Evolutionary conservation across 1,284 basidiomycete genomes (phyloP), one percentile per base, ranked within the genome.

Genomic region (Microbotryum violaceum): DNA sequence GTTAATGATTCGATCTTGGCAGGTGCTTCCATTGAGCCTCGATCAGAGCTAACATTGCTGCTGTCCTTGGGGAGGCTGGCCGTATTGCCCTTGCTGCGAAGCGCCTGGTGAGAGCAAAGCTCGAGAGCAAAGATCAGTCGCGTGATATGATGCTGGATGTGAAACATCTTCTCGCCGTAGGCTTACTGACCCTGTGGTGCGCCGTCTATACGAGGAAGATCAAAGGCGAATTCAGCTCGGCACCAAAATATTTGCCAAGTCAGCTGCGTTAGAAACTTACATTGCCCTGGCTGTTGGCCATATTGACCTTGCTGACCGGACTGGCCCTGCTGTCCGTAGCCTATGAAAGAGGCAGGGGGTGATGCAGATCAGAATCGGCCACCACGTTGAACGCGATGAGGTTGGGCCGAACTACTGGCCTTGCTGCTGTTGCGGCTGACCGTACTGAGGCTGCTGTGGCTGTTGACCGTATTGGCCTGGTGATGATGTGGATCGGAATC

Each of bases 371-470:
- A 42, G 37, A 16, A 14, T 18, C 37, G 16, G 37, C 4, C 12
- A 42, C 12, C 16, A 18, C 5, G 37, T 10, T 4, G 16, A 18
- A 2, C 31, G 37, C 9, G 16, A 42, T 42, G 37, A 42, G 3
- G 14, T 42, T 18, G 37, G 14, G 5, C 14, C 37, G 16, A 42
- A 10, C 37, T 18, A 10, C 37, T 18, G 9, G 12, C 37, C 37
- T 42, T 42, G 54, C 12, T 44, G 46, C 53, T 57, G 58, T 42
- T 53, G 53, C 31, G 31, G 61, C 54, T 53, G 64, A 25, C 70
- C 71, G 27, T 68, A 66, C 47, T 71, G 68, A 25, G 66, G 64
- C 6, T 60, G 63, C 44, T 64, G 61, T 29, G 65, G 70, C 25
- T 57, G 50, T 21, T 23, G 51, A 37, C 45, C 42, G 18, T 42